A percentile compares a stretch with the other conserved stretches of the same genome.
These are phyloP conservation scores for Juncus effusus DNA, from an alignment of 176 grass and related monocot species.

Conservation along the genomic window DNA sequence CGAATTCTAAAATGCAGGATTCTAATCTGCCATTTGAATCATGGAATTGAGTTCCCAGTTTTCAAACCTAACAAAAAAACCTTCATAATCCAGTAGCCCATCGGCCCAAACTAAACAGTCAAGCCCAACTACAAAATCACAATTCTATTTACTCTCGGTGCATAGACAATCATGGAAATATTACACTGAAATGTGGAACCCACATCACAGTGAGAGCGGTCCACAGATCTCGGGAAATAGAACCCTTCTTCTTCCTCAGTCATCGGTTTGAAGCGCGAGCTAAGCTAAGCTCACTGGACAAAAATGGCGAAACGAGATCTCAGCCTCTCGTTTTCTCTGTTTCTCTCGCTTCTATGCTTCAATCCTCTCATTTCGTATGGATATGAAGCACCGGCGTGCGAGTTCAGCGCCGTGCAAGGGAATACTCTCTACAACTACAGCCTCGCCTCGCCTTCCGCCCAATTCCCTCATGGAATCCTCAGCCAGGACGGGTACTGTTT, in stretches of 20 bases:
- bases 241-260: not conserved
- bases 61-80: too few species aligned
- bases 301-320: conserved; percentile 42
- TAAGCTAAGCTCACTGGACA: conserved; percentile 2
- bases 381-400: conserved; percentile 32
- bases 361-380: conserved; percentile 23
- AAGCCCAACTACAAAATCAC: too few species aligned
- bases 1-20: too few species aligned
- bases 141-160: too few species aligned
- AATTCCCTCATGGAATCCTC: conserved; percentile 71
- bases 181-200: too few species aligned
- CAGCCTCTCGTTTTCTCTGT: not conserved
- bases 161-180: too few species aligned
- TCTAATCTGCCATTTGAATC: too few species aligned
- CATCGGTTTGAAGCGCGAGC: not conserved
- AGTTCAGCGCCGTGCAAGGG: conserved; percentile 37
- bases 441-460: conserved; percentile 52
- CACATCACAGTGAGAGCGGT: too few species aligned
- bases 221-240: not conserved
- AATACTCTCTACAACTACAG: conserved; percentile 62
- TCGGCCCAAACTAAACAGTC: too few species aligned
- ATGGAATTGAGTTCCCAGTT: too few species aligned
- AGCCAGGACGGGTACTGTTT: conserved; percentile 76
- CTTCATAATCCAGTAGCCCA: too few species aligned
- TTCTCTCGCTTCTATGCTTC: conserved; percentile 19